Percentiles rank a stretch among this genome's conserved stretches.
These are phyloP conservation scores for Yamadazyma conglobata DNA, from an alignment of 1,139 yeast genomes.

Conservation along the genomic window DNA sequence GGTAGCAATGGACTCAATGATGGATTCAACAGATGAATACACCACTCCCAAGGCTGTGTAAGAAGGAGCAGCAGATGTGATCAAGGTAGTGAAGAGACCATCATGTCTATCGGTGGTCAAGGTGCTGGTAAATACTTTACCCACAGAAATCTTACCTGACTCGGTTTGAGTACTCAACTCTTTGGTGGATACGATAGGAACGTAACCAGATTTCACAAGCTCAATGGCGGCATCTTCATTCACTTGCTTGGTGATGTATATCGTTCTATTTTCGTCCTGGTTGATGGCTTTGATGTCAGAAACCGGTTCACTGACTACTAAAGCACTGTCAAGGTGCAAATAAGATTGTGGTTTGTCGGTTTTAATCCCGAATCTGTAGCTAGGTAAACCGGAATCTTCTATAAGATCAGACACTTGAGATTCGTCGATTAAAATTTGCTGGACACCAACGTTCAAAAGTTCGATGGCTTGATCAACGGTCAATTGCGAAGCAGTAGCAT, in stretches of 20 bases:
- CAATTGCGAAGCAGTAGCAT: constrained; percentile 22
- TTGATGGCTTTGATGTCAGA: constrained; percentile 18
- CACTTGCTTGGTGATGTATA: constrained; percentile 28
- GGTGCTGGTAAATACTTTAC: constrained; percentile 50
- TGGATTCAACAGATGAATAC: constrained; percentile 80
- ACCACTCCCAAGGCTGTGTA: constrained; percentile 77
- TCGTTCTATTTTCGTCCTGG: constrained; percentile 40
- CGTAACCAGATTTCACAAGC: constrained; percentile 37
- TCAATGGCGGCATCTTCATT: constrained; percentile 26
- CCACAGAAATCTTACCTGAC: constrained; percentile 39
- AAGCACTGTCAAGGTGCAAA: constrained; percentile 19
- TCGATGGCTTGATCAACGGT: constrained; percentile 45
- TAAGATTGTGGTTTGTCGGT: constrained; percentile 10
- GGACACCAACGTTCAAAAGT: constrained; percentile 67
- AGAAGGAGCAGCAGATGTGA: constrained; percentile 58
- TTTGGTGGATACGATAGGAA: constrained; percentile 44
- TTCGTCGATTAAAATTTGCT: constrained; percentile 44
- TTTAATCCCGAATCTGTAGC: constrained; percentile 50
- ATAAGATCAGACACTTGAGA: constrained; percentile 31
- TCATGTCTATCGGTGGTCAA: constrained; percentile 82
- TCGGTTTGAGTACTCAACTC: constrained; percentile 39
- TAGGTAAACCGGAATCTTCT: constrained; percentile 56
- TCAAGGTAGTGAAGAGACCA: constrained; percentile 80
- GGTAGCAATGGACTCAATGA: constrained; percentile 75
- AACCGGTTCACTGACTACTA: constrained; percentile 21